A percentile compares a stretch with the other conserved stretches of the same genome.
Evolutionary conservation across 1,284 basidiomycete species (phyloP).

Genomic region (Leccinum pachyderme): DNA sequence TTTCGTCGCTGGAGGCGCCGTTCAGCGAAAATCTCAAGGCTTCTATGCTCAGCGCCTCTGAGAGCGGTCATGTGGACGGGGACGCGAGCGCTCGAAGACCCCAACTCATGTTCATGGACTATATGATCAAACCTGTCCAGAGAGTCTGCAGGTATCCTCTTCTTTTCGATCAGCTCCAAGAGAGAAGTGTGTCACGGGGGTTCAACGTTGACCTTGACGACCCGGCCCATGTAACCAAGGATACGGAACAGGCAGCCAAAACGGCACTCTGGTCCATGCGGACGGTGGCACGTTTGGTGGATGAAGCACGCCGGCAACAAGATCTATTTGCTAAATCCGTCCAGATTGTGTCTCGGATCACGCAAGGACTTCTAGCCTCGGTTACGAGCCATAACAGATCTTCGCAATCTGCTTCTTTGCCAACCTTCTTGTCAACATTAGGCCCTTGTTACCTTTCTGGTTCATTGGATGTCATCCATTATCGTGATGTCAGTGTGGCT

Average conservation of each 20-base stretch:
- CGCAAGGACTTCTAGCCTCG: conserved; percentile 32
- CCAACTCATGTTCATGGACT: conserved; percentile 71
- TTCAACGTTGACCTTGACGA: conserved; percentile 28
- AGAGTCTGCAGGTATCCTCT: conserved; percentile 91
- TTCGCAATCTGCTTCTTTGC: conserved; percentile 38
- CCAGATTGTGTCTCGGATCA: conserved; percentile 68
- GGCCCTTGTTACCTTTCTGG: conserved; percentile 78
- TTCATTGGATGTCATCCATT: conserved; percentile 79
- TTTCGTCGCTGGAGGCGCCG: conserved; percentile 31
- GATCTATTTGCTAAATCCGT: conserved; percentile 67
- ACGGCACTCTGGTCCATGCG: conserved; percentile 62
- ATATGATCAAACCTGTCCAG: conserved; percentile 88
- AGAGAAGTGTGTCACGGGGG: conserved; percentile 29
- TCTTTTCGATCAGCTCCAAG: conserved; percentile 73
- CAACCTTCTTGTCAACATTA: conserved; percentile 63
- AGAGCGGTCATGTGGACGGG: conserved; percentile 28
- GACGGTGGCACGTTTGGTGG: conserved; percentile 53
- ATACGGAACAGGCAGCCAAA: conserved; percentile 38
- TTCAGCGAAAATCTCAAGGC: conserved; percentile 31
- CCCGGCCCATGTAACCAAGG: background rate
- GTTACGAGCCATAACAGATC: conserved; percentile 34
- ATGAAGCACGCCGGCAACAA: conserved; percentile 64
- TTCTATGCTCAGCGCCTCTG: conserved; percentile 20
- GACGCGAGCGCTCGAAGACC: conserved; percentile 18
- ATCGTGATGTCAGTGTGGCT: conserved; percentile 43